Conservation (phyloP, 768 basidiomycete species). For the Rhodotorula graminis region DNA sequence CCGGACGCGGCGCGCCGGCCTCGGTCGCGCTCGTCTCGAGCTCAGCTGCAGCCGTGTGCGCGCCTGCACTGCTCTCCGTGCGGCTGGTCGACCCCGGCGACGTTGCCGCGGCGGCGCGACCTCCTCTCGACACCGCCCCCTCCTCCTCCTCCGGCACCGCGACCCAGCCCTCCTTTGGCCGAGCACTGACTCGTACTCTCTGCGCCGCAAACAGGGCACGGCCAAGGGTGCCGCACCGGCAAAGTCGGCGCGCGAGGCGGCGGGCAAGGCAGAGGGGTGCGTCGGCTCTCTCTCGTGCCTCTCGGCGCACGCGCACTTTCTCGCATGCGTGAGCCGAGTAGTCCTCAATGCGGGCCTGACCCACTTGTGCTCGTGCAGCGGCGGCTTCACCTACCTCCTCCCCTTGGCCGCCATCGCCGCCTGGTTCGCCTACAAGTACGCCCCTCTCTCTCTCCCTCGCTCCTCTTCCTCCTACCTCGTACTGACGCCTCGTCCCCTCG, state of each 20-base stretch:
- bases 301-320: too few relatives aligned
- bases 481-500: too few relatives aligned
- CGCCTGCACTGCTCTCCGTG: too few relatives aligned
- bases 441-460: background rate
- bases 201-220: background rate
- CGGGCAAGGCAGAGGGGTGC: slow-evolving; percentile 62
- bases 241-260: slow-evolving; percentile 48
- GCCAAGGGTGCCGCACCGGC: slow-evolving; percentile 49
- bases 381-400: slow-evolving; percentile 73
- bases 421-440: slow-evolving; percentile 64
- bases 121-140: too few relatives aligned
- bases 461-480: background rate
- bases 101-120: too few relatives aligned
- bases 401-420: slow-evolving; percentile 72
- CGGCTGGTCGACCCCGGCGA: too few relatives aligned
- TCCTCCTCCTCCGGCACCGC: too few relatives aligned
- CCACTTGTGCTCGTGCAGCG: slow-evolving; percentile 7
- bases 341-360: too few relatives aligned
- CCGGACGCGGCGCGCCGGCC: too few relatives aligned
- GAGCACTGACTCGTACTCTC: background rate
- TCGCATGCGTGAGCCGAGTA: too few relatives aligned
- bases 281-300: background rate
- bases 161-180: background rate
- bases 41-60: too few relatives aligned
- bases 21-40: too few relatives aligned